Base-by-base conservation (phyloP, 148 eudicot genomes). In the Persicaria maculosa region DNA sequence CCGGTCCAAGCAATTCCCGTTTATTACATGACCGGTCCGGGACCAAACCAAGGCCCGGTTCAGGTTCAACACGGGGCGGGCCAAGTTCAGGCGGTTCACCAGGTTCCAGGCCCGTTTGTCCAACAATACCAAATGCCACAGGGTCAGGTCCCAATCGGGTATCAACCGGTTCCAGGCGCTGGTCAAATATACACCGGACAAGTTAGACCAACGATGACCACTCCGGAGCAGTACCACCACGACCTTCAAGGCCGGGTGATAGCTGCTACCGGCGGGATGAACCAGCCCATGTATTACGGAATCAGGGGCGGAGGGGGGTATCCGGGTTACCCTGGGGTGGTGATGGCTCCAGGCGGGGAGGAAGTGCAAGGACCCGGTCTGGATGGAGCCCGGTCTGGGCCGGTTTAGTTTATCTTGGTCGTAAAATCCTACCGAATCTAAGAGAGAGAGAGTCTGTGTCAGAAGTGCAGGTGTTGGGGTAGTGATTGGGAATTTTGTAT, bases 11-110 rank as follows among this genome's bases (percentile, higher is more conserved):
- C 72, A 3, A 61, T 88, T 0, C 91, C 98, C 2, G 85, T 94
- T 47, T 94, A 94, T 72, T 94, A 94, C 52, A 82, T 88, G 11
- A 85, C 88, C 1, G 84, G 88, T 45, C 85, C 88, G 16, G 89
- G 89, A 73, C 58, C 82, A 10, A 62, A 65, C 14, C 70, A 17
- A 2, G 70, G 15, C 19, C 85, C 87, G n/a, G 89, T 88, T 75
- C 64, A 82, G 50, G 83, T 80, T n/a, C 79, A 72, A 9, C 83
- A 77, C 5, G 84, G 81, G 7, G 82, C 62, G 57, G 65, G 82
- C 6, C 83, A 81, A 16, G 76, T 86, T 19, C 90, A 84, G n/a
- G 78, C 76, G 6, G 82, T 87, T 50, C 88, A 80, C 2, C 73
- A 71, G 31, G 74, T 87, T 1, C 77, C 80, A 47, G 54, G 81